Percentiles rank a stretch among this genome's conserved stretches.
Evolutionary conservation across 345 rosid species (phyloP).

Genomic region (Aquilaria malaccensis): DNA sequence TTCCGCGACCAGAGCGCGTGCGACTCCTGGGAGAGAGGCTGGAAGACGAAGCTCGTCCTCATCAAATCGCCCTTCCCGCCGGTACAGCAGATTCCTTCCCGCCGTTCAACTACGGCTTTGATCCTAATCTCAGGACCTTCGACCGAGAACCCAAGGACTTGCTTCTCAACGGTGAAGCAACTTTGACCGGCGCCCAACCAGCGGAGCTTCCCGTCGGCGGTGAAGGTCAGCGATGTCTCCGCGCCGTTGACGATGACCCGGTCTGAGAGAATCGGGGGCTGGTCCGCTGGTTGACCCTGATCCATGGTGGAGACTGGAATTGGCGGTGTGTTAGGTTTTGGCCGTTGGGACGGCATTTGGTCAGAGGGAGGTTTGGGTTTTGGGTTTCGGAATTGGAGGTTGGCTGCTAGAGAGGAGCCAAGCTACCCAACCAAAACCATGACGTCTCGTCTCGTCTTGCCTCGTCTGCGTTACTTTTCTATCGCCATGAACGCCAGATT

Average conservation of each 20-base stretch:
- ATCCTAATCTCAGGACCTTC: constrained; percentile 53
- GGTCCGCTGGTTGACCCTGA: constrained; percentile 17
- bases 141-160: constrained; percentile 55
- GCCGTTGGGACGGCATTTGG: background rate
- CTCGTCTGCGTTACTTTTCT: too few species aligned
- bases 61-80: constrained; percentile 33
- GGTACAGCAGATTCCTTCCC: constrained; percentile 42
- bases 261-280: constrained; percentile 29
- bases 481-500: too few species aligned
- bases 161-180: constrained; percentile 39
- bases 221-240: constrained; percentile 30
- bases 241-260: constrained; percentile 40
- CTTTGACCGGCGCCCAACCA: constrained; percentile 44
- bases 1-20: constrained; percentile 50
- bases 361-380: too few species aligned
- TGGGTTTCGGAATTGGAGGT: background rate
- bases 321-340: background rate
- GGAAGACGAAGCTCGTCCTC: constrained; percentile 71
- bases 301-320: constrained; percentile 16
- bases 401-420: too few species aligned
- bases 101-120: constrained; percentile 35
- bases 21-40: constrained; percentile 54
- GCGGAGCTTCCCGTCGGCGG: constrained; percentile 47
- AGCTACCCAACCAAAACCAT: too few species aligned
- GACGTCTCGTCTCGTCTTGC: too few species aligned